Evolutionary conservation across 495 filamentous ascomycete genomes (phyloP).

Genomic region (Lepraria neglecta): DNA sequence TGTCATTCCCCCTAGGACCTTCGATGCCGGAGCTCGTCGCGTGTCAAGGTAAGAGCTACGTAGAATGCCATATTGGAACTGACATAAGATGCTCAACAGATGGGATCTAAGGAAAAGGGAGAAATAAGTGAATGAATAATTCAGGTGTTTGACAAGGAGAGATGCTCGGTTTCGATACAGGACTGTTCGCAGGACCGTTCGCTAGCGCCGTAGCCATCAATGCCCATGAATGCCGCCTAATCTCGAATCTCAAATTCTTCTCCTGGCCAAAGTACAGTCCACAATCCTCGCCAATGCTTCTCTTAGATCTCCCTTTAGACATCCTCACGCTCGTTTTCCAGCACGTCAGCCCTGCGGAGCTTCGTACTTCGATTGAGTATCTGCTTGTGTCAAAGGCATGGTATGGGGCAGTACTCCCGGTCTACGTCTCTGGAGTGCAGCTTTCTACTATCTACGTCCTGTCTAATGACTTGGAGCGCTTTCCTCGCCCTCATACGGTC

Average conservation of each 20-base stretch:
- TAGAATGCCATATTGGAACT: neutral
- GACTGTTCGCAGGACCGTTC: too few species aligned
- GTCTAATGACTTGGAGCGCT: neutral
- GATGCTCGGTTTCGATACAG: neutral
- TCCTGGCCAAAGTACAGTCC: too few species aligned
- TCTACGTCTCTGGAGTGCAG: neutral
- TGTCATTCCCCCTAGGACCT: neutral
- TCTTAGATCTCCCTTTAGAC: neutral
- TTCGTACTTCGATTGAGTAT: neutral
- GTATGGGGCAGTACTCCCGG: neutral
- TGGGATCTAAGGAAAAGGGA: neutral
- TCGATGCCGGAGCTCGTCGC: neutral
- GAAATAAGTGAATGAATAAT: neutral
- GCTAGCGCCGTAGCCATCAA: neutral
- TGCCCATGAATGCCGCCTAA: too few species aligned
- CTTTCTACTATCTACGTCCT: slow-evolving; percentile 4
- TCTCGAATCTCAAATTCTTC: too few species aligned
- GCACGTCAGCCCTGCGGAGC: neutral
- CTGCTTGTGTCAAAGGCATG: slow-evolving; percentile 1
- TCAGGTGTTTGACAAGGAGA: neutral
- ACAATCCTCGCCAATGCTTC: neutral
- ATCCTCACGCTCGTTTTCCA: neutral
- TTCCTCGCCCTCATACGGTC: neutral
- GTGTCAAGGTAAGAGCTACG: neutral
- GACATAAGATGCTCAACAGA: neutral